Evolutionary conservation across 495 filamentous ascomycete genomes (phyloP).

Genomic region (Lasiosphaeria hispida): DNA sequence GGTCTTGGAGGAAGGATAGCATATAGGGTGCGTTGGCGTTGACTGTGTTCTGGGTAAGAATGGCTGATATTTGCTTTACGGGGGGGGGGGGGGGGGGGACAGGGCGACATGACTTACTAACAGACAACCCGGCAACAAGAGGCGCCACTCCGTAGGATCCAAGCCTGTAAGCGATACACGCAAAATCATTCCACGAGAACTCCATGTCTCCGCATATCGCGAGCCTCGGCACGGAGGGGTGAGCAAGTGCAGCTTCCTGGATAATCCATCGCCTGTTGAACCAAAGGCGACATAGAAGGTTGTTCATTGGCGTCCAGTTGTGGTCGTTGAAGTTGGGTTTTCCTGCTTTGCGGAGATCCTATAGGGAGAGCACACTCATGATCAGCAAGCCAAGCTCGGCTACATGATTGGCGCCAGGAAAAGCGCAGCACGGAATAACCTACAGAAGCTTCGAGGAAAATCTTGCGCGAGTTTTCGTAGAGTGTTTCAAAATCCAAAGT

Average conservation of each 20-base stretch:
- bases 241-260: slow-evolving; percentile 27
- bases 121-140: slow-evolving; percentile 2
- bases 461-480: neutral
- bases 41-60: no score
- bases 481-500: neutral
- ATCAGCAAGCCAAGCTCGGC: no score
- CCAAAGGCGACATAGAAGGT: slow-evolving; percentile 24
- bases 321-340: slow-evolving; percentile 21
- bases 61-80: neutral
- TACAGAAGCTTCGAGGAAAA: neutral
- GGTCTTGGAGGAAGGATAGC: neutral
- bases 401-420: no score
- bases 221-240: slow-evolving; percentile 9
- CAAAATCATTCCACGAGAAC: slow-evolving; percentile 25
- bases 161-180: slow-evolving; percentile 14
- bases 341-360: slow-evolving; percentile 6
- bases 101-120: neutral
- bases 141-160: slow-evolving; percentile 17
- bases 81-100: neutral
- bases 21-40: neutral
- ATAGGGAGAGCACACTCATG: no score
- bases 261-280: slow-evolving; percentile 31
- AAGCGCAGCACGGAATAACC: neutral
- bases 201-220: slow-evolving; percentile 18
- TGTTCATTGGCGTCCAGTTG: slow-evolving; percentile 19